phyloP scores from a whole-genome alignment of 257 asterid genomes.

The Capsicum baccatum region DNA sequence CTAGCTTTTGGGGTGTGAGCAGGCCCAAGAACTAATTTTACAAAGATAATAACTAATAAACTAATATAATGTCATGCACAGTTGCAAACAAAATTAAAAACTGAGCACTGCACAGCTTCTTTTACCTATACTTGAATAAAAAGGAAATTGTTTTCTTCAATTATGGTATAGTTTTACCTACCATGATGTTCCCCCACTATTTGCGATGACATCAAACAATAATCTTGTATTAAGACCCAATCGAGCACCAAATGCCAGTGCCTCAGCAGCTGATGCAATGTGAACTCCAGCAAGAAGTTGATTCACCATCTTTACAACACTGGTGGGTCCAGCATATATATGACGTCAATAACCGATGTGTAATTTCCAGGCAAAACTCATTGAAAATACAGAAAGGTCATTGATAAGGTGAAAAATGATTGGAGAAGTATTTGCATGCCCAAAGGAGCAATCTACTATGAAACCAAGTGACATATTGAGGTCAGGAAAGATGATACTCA shows the following conservation, averaged over 20 bases:
- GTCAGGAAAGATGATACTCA: conserved; percentile 27
- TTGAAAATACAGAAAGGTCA: not conserved
- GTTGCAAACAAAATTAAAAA: conserved; percentile 9
- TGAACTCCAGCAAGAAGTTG: conserved; percentile 99
- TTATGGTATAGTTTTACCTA: conserved; percentile 35
- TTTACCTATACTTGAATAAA: conserved; percentile 32
- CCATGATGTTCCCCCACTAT: conserved; percentile 94
- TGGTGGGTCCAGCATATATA: conserved; percentile 32
- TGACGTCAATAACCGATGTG: not conserved
- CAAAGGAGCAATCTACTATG: conserved; percentile 22
- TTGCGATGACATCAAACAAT: conserved; percentile 72
- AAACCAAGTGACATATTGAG: not conserved
- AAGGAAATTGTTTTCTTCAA: conserved; percentile 3
- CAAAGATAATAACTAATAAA: not conserved
- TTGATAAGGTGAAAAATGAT: not conserved
- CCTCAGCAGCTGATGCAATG: conserved; percentile 98
- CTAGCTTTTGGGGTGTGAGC: too few species aligned
- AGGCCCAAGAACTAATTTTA: too few species aligned
- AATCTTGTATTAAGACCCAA: conserved; percentile 80
- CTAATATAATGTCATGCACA: not conserved
- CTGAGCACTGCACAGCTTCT: not conserved
- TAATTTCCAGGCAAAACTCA: conserved; percentile 10
- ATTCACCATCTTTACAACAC: conserved; percentile 97
- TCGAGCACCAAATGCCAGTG: conserved; percentile 92
- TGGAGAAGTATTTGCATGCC: conserved; percentile 19